Evolutionary conservation across 352 stramenopile genomes (phyloP).

Genomic region (Pythium insidiosum): DNA sequence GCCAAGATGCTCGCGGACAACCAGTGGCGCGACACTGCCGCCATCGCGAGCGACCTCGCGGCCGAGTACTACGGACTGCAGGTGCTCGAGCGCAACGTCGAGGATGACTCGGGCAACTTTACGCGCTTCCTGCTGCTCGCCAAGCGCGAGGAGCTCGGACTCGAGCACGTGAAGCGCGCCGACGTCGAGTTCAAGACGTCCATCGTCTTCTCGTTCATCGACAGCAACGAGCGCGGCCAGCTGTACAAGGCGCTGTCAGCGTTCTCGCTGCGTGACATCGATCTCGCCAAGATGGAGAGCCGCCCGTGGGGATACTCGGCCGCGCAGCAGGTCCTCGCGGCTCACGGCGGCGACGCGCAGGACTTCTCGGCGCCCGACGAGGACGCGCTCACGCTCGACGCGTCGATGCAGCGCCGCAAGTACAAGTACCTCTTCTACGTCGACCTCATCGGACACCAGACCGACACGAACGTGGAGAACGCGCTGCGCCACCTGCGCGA

Average conservation of each 20-base stretch:
- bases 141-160: constrained; percentile 35
- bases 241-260: constrained; percentile 54
- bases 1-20: constrained; percentile 95
- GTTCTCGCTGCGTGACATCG: constrained; percentile 54
- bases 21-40: constrained; percentile 77
- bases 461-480: constrained; percentile 55
- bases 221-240: constrained; percentile 46
- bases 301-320: constrained; percentile 52
- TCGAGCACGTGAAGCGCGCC: constrained; percentile 15
- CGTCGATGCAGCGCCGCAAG: constrained; percentile 34
- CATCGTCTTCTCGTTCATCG: constrained; percentile 65
- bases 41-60: constrained; percentile 94
- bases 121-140: constrained; percentile 90
- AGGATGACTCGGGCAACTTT: constrained; percentile 91
- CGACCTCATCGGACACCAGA: constrained; percentile 55
- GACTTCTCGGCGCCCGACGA: constrained; percentile 26
- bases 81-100: constrained; percentile 79
- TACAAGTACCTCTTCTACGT: constrained; percentile 82
- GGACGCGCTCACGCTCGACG: constrained; percentile 6
- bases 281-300: constrained; percentile 72
- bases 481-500: constrained; percentile 77
- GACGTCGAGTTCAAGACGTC: constrained; percentile 60
- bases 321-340: constrained; percentile 33
- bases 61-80: constrained; percentile 92
- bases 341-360: constrained; percentile 14